Percentiles rank a stretch among this genome's conserved stretches.
phyloP scores from a whole-genome alignment of 148 eudicot genomes.

The Camellia sinensis region DNA sequence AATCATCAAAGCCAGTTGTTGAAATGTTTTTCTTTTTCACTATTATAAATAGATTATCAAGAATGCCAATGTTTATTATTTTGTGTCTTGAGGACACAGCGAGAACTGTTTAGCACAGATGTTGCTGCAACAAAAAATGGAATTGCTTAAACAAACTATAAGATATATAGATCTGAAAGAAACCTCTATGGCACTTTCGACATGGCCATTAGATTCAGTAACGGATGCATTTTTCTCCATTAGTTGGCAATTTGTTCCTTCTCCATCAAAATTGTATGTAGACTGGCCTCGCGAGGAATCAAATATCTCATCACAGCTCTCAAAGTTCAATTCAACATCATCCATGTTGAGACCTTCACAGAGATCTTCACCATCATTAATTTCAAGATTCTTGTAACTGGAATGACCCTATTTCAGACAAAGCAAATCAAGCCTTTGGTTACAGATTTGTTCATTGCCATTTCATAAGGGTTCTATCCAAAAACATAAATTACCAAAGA shows the following conservation, averaged over 20 bases:
- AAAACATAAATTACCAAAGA: not conserved
- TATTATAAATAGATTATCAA: no score
- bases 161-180: constrained; percentile 11
- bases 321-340: constrained; percentile 37
- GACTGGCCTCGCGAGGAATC: constrained; percentile 26
- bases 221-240: constrained; percentile 35
- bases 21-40: not conserved
- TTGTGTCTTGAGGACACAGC: no score
- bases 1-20: not conserved
- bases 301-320: constrained; percentile 33
- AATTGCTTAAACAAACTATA: not conserved
- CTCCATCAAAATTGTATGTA: constrained; percentile 23
- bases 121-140: not conserved
- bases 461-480: not conserved
- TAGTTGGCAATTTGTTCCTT: constrained; percentile 24
- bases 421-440: not conserved
- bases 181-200: constrained; percentile 41
- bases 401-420: constrained; percentile 13
- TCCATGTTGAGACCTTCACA: constrained; percentile 40
- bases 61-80: no score
- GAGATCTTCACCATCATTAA: constrained; percentile 35
- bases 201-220: constrained; percentile 29
- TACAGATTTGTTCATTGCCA: not conserved
- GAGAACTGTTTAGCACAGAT: not conserved
- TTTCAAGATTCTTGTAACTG: constrained; percentile 25